These are phyloP conservation scores for Yarrowia deformans DNA, from an alignment of 805 yeast genomes.

Conservation along the genomic window DNA sequence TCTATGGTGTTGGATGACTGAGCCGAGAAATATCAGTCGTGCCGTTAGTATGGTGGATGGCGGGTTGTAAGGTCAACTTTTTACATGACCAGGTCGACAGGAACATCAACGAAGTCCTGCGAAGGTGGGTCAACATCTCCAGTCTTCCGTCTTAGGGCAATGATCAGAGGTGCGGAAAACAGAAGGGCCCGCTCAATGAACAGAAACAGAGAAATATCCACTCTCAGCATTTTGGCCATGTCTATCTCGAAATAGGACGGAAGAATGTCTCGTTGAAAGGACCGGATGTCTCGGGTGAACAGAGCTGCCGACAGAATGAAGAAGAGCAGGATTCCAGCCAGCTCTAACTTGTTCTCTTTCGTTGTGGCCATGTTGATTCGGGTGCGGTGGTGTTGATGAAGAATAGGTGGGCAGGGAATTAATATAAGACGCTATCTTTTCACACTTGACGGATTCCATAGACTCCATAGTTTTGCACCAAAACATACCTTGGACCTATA, in stretches of 20 bases:
- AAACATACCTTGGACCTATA: slow-evolving; percentile 1
- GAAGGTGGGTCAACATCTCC: neutral
- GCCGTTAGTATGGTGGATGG: neutral
- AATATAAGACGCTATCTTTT: slow-evolving; percentile 2
- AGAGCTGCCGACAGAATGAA: slow-evolving; percentile 31
- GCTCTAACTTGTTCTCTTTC: slow-evolving; percentile 22
- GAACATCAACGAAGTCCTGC: slow-evolving; percentile 3
- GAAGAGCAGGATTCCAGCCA: slow-evolving; percentile 27
- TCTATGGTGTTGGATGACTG: slow-evolving; percentile 6
- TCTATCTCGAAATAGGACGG: slow-evolving; percentile 13
- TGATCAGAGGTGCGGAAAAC: slow-evolving; percentile 7
- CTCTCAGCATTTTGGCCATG: neutral
- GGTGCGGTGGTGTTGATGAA: neutral
- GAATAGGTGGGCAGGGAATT: neutral
- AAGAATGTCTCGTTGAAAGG: slow-evolving; percentile 22
- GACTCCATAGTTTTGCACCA: slow-evolving; percentile 1
- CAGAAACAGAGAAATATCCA: slow-evolving; percentile 18
- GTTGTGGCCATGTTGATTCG: neutral
- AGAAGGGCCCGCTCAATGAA: slow-evolving; percentile 13
- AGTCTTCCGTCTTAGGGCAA: slow-evolving; percentile 12
- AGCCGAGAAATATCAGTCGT: neutral
- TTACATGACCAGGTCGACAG: slow-evolving; percentile 10
- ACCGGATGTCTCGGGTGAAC: slow-evolving; percentile 20
- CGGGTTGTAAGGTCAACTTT: too few species aligned
- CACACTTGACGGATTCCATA: neutral